A percentile compares a stretch with the other conserved stretches of the same genome.
Evolutionary conservation across 192 early-diverging fungal species (phyloP).

Genomic region (Gonapodya prolifera): DNA sequence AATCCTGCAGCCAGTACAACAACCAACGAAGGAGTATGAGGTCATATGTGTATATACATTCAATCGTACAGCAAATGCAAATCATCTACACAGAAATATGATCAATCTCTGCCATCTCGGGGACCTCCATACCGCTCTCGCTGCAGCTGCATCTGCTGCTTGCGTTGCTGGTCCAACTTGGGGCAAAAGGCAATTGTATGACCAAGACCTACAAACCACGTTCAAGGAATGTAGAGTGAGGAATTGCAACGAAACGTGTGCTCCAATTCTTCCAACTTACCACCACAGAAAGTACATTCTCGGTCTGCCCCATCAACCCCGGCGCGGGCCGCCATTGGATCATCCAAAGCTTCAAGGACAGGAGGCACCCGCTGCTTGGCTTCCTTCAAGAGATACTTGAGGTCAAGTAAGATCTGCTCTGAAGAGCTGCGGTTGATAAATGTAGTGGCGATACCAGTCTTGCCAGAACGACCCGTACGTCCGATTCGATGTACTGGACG

Average conservation of each 20-base stretch:
- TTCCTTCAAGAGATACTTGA: constrained; percentile 82
- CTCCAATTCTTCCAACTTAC: constrained; percentile 40
- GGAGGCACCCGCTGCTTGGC: constrained; percentile 90
- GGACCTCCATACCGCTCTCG: neutral
- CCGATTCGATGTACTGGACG: constrained; percentile 80
- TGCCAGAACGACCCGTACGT: constrained; percentile 91
- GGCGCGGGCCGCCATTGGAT: constrained; percentile 40
- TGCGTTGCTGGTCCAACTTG: constrained; percentile 36
- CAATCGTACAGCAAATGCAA: neutral
- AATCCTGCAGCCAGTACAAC: neutral
- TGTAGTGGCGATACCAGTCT: constrained; percentile 92
- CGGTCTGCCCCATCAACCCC: constrained; percentile 22
- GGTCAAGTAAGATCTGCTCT: constrained; percentile 85
- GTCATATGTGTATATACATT: neutral
- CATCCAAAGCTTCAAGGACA: constrained; percentile 66
- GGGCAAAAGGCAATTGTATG: constrained; percentile 16
- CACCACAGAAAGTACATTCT: constrained; percentile 89
- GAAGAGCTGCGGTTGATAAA: constrained; percentile 88
- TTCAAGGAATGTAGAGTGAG: constrained; percentile 4
- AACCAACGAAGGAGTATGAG: neutral
- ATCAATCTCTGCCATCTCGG: neutral
- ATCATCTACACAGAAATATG: neutral
- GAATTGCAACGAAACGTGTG: constrained; percentile 71
- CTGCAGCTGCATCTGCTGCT: constrained; percentile 9
- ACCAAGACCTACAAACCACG: constrained; percentile 4